These are phyloP conservation scores for Lentinula edodes DNA, from an alignment of 768 basidiomycete species.

Conservation along the genomic window DNA sequence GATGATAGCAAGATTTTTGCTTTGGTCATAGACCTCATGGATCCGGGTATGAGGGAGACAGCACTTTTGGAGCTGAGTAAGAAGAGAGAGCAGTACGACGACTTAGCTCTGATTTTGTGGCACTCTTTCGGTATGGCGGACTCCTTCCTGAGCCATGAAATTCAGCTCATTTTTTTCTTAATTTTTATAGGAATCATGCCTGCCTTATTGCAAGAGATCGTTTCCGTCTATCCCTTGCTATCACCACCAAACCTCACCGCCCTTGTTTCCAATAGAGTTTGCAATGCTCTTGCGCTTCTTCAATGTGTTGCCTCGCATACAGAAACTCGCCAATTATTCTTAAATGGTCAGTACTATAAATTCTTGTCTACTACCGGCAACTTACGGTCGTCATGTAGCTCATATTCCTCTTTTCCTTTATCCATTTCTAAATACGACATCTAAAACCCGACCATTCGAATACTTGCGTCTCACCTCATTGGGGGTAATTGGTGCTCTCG, in stretches of 20 bases:
- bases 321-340: constrained; percentile 91
- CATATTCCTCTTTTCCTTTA: constrained; percentile 98
- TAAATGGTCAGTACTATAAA: constrained; percentile 63
- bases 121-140: constrained; percentile 81
- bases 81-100: constrained; percentile 98
- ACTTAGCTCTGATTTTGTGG: constrained; percentile 96
- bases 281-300: constrained; percentile 94
- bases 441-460: constrained; percentile 99
- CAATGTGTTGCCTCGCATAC: constrained; percentile 98
- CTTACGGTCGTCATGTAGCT: constrained; percentile 41
- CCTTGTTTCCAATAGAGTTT: constrained; percentile 96
- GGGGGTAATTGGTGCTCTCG: constrained; percentile 98
- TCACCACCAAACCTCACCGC: constrained; percentile 95
- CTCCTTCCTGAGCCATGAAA: neutral
- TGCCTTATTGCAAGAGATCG: constrained; percentile 93
- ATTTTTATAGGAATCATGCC: constrained; percentile 84
- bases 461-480: constrained; percentile 98
- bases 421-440: constrained; percentile 97
- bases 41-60: constrained; percentile 76
- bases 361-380: neutral
- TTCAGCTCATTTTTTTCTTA: neutral
- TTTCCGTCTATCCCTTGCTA: constrained; percentile 94
- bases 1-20: constrained; percentile 78
- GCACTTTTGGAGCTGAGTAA: constrained; percentile 96
- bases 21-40: constrained; percentile 84